Evolutionary conservation across 1,139 yeast species (phyloP).

Genomic region (Kodamaea arcana): DNA sequence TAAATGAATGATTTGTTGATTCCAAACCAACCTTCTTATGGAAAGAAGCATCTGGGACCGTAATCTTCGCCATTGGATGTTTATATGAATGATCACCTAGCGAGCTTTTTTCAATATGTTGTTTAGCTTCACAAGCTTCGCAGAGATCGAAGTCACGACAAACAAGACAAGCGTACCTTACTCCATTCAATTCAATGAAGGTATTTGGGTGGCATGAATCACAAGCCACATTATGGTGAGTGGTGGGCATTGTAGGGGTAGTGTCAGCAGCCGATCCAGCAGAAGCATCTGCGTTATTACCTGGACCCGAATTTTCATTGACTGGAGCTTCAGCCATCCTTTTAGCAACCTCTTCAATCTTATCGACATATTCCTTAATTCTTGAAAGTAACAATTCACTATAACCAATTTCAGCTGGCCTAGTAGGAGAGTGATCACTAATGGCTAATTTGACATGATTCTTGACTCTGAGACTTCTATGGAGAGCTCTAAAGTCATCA

Average conservation of each 20-base stretch:
- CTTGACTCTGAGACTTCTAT: conserved; percentile 46
- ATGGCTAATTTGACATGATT: conserved; percentile 31
- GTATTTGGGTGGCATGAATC: conserved; percentile 36
- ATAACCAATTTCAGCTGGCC: not conserved
- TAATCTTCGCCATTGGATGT: conserved; percentile 33
- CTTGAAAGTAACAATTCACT: conserved; percentile 2
- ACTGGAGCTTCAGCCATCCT: conserved; percentile 1
- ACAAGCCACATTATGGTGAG: conserved; percentile 43
- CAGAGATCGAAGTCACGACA: conserved; percentile 60
- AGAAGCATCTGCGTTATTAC: not conserved
- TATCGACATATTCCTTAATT: conserved; percentile 4
- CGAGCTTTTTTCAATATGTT: conserved; percentile 7
- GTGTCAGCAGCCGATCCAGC: not conserved
- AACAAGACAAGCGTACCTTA: conserved; percentile 50
- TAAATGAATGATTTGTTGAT: not conserved
- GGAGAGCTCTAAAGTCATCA: conserved; percentile 43
- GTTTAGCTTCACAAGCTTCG: conserved; percentile 39
- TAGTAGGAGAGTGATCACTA: conserved; percentile 15
- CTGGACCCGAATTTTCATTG: not conserved
- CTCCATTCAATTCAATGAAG: conserved; percentile 40
- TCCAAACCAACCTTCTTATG: too few species aligned
- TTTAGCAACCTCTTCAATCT: conserved; percentile 3
- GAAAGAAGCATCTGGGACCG: conserved; percentile 15
- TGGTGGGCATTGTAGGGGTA: not conserved
- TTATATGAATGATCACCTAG: conserved; percentile 21